A percentile compares a stretch with the other conserved stretches of the same genome.
phyloP scores from a whole-genome alignment of 345 rosid genomes.

The Citrus reticulata region DNA sequence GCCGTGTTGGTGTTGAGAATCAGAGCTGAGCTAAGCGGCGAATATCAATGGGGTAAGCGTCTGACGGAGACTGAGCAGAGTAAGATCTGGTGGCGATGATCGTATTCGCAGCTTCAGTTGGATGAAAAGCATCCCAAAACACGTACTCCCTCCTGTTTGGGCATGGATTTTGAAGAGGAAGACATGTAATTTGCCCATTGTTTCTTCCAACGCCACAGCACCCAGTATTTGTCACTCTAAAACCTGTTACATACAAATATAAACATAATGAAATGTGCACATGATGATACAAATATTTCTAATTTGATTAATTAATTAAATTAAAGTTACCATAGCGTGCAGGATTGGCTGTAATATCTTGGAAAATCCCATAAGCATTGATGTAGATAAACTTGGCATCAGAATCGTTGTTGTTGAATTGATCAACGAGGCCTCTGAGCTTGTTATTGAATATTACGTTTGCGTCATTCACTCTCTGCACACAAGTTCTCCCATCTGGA shows the following conservation, averaged over 20 bases:
- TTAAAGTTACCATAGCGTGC: conserved; percentile 38
- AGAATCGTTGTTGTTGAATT: conserved; percentile 47
- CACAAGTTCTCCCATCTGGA: conserved; percentile 66
- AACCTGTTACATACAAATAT: conserved; percentile 27
- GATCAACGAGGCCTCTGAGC: conserved; percentile 63
- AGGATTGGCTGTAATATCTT: conserved; percentile 53
- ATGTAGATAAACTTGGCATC: conserved; percentile 64
- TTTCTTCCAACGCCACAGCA: conserved; percentile 82
- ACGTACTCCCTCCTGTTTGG: conserved; percentile 43
- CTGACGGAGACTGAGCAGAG: conserved; percentile 44
- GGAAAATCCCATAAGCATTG: conserved; percentile 71
- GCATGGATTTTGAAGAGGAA: conserved; percentile 62
- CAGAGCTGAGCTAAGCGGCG: conserved; percentile 48
- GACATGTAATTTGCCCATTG: conserved; percentile 76
- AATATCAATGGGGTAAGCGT: conserved; percentile 61
- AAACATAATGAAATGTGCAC: too few relatives aligned
- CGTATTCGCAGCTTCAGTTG: conserved; percentile 52
- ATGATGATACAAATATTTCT: too few relatives aligned
- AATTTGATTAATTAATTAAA: neutral
- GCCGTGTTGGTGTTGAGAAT: neutral
- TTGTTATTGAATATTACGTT: conserved; percentile 64
- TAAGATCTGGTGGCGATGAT: conserved; percentile 53
- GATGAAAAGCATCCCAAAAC: conserved; percentile 82
- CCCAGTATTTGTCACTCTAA: conserved; percentile 51
- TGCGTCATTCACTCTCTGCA: conserved; percentile 49